Evolutionary conservation across 345 rosid genomes (phyloP), one percentile per base, ranked within the genome.

Genomic region (Euclidium syriacum): DNA sequence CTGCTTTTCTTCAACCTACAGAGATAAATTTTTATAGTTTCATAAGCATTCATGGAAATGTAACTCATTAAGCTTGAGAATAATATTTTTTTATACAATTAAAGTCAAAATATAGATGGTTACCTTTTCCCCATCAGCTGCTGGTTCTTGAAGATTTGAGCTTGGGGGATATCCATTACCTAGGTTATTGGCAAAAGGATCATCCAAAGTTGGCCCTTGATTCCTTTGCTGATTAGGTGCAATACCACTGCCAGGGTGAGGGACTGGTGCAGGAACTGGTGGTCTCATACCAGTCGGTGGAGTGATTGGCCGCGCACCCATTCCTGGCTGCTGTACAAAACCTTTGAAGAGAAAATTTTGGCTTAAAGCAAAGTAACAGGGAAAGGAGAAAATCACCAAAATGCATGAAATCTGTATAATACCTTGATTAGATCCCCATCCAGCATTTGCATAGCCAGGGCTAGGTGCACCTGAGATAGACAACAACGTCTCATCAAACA

Each of bases 401-500:
- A 66, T 33, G 56, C 61, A 19, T 71, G 32, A 72, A 59, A 54
- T 52, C 50, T 27, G 72, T 54, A 24, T 20, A 68, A 77, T 83
- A 87, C 97, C 91, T 51, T 86, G 62, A 78, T 64, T 65, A 40
- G 88, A 64, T 68, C 82, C 87, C 99, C 99, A 85, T 33, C 87
- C 84, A 38, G 83, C 77, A 83, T 75, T 84, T 66, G 87, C 85
- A 75, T 85, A 76, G 38, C 74, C 56, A 74, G 60, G 81, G 73
- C 67, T 85, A 11, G 88, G 85, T 73, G 79, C 82, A 49, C 96
- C 87, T 8, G 95, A 82, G 85, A 90, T 84, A 50, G 97, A 83
- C 80, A 90, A 74, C 38, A 92, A 73, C 26, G 91, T 80, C 66
- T 94, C 97, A 76, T 94, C 99, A 46, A 70, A 84, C 87, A 87